Evolutionary conservation across 2,329 filamentous ascomycete genomes (phyloP).

Genomic region (Chalaropsis ovoidea): DNA sequence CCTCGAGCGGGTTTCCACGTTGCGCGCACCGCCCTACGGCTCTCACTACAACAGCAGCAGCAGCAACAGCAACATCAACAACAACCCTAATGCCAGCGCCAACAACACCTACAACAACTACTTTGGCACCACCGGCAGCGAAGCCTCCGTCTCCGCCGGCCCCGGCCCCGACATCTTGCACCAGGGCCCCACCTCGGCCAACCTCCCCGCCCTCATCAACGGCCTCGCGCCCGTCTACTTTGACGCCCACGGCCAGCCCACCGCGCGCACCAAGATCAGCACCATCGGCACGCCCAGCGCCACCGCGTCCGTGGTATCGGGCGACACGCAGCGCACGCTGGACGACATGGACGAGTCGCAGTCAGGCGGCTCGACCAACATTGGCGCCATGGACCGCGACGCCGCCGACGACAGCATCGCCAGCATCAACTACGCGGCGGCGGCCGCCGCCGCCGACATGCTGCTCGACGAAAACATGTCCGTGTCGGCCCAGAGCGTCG

Average conservation of each 20-base stretch:
- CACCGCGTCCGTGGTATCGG: conserved; percentile 52
- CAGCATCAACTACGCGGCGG: conserved; percentile 45
- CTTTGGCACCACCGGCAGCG: conserved; percentile 27
- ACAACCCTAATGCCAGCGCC: too few species aligned
- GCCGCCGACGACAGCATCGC: conserved; percentile 48
- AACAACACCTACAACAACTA: conserved; percentile 21
- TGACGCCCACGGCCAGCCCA: conserved; percentile 60
- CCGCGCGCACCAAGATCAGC: conserved; percentile 63
- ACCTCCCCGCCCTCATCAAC: conserved; percentile 24
- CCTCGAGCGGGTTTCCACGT: conserved; percentile 76
- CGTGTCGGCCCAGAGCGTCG: conserved; percentile 40
- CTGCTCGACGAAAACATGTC: conserved; percentile 42
- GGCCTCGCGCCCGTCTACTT: conserved; percentile 55
- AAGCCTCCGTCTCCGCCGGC: conserved; percentile 32
- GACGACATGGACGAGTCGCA: conserved; percentile 46
- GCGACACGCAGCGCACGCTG: conserved; percentile 40
- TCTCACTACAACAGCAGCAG: conserved; percentile 18
- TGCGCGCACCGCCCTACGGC: conserved; percentile 42
- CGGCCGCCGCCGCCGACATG: conserved; percentile 40
- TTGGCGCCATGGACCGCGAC: conserved; percentile 56
- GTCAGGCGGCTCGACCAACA: conserved; percentile 18
- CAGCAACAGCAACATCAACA: conserved; percentile 25
- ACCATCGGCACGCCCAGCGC: conserved; percentile 87
- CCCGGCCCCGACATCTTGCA: conserved; percentile 38
- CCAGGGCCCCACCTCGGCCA: conserved; percentile 28